Conservation (phyloP, 495 filamentous ascomycete genomes). For the Penicillium paxilli region DNA sequence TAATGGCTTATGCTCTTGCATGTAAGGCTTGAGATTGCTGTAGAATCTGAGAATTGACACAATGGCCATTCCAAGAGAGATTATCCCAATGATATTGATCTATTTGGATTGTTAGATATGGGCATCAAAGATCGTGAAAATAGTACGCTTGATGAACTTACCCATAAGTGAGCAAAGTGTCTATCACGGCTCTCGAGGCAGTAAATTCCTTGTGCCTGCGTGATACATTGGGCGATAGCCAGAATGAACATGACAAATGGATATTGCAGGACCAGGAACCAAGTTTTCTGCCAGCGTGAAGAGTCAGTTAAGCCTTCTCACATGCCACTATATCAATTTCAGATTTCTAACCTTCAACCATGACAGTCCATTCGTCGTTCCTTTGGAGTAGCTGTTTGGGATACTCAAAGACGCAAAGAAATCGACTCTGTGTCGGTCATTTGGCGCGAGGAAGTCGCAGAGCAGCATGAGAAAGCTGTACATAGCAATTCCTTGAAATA, state of each 20-base stretch:
- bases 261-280: slow-evolving; percentile 31
- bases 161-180: slow-evolving; percentile 39
- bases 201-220: slow-evolving; percentile 27
- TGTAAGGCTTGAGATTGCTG: slow-evolving; percentile 14
- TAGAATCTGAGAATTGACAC: slow-evolving; percentile 27
- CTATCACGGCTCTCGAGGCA: slow-evolving; percentile 25
- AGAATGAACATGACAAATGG: slow-evolving; percentile 25
- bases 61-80: slow-evolving; percentile 29
- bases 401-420: slow-evolving; percentile 26
- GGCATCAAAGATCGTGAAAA: no score
- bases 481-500: slow-evolving; percentile 32
- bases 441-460: slow-evolving; percentile 28
- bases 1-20: slow-evolving; percentile 23
- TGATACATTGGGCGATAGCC: slow-evolving; percentile 30
- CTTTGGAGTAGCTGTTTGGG: slow-evolving; percentile 7
- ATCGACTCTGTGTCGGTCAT: slow-evolving; percentile 12
- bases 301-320: neutral
- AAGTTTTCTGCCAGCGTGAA: slow-evolving; percentile 15
- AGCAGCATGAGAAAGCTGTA: slow-evolving; percentile 33
- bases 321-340: neutral
- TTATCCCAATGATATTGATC: slow-evolving; percentile 20
- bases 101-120: slow-evolving; percentile 4
- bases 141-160: slow-evolving; percentile 3
- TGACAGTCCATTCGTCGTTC: slow-evolving; percentile 13
- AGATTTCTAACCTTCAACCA: slow-evolving; percentile 18